phyloP scores from a whole-genome alignment of 805 yeast genomes.

The Saccharomycopsis fodiens region DNA sequence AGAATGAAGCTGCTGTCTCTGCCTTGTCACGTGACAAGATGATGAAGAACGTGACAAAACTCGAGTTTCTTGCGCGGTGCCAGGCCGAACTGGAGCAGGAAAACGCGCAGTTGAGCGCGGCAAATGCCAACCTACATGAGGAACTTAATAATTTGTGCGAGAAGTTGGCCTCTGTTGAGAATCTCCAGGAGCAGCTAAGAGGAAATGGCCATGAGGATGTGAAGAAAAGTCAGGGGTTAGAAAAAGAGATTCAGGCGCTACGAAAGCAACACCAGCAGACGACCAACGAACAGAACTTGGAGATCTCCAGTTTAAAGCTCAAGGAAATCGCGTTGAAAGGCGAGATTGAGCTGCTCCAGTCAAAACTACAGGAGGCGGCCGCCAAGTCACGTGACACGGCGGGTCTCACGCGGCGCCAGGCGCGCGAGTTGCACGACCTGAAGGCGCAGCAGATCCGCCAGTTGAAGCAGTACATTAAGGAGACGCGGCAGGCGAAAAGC shows the following conservation, averaged over 20 bases:
- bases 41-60: background rate
- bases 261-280: background rate
- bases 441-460: conserved; percentile 4
- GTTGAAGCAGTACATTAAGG: conserved; percentile 2
- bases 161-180: conserved; percentile 3
- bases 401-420: background rate
- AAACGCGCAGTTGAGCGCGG: background rate
- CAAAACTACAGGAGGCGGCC: background rate
- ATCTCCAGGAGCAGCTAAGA: conserved; percentile 2
- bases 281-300: background rate
- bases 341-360: conserved; percentile 4
- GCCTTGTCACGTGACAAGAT: background rate
- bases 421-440: background rate
- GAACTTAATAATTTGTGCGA: conserved; percentile 4
- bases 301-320: conserved; percentile 7
- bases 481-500: background rate
- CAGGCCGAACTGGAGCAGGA: conserved; percentile 4
- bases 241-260: background rate
- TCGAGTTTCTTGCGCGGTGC: background rate
- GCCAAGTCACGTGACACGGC: background rate
- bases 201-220: background rate
- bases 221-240: conserved; percentile 5
- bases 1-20: background rate
- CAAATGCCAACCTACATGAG: conserved; percentile 4
- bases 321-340: conserved; percentile 10